These are phyloP conservation scores for Magnaporthiopsis incrustans DNA, from an alignment of 2,329 filamentous ascomycete genomes.

Conservation along the genomic window DNA sequence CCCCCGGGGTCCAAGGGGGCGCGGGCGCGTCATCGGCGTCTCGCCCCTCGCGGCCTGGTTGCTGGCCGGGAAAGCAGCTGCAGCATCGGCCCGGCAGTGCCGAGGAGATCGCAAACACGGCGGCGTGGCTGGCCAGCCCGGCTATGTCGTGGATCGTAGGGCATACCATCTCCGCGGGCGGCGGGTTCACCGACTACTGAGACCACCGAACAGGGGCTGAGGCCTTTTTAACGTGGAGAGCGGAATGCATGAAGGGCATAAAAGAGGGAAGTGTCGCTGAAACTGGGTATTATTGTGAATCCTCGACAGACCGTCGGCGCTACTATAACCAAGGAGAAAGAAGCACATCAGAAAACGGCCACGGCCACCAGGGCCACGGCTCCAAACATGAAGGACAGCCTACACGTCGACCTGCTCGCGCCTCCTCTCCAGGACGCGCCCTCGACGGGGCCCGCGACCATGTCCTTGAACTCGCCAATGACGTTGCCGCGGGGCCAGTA, in stretches of 20 bases:
- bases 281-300: background rate
- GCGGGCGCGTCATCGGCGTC: slow-evolving; percentile 48
- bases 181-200: slow-evolving; percentile 24
- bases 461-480: slow-evolving; percentile 38
- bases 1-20: slow-evolving; percentile 17
- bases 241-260: background rate
- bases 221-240: background rate
- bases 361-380: background rate
- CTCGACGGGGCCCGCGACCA: slow-evolving; percentile 30
- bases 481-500: slow-evolving; percentile 63
- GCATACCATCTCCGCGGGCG: slow-evolving; percentile 47
- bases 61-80: slow-evolving; percentile 40
- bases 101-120: slow-evolving; percentile 48
- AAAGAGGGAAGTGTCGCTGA: background rate
- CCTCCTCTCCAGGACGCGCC: slow-evolving; percentile 8
- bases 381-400: background rate
- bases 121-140: slow-evolving; percentile 44
- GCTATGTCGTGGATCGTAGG: slow-evolving; percentile 43
- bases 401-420: background rate
- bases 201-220: background rate
- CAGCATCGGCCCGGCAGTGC: slow-evolving; percentile 40
- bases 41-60: slow-evolving; percentile 45
- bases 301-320: background rate
- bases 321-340: background rate
- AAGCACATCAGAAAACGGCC: background rate